Evolutionary conservation across 768 basidiomycete species (phyloP).

Genomic region (Boletus reticulatus): DNA sequence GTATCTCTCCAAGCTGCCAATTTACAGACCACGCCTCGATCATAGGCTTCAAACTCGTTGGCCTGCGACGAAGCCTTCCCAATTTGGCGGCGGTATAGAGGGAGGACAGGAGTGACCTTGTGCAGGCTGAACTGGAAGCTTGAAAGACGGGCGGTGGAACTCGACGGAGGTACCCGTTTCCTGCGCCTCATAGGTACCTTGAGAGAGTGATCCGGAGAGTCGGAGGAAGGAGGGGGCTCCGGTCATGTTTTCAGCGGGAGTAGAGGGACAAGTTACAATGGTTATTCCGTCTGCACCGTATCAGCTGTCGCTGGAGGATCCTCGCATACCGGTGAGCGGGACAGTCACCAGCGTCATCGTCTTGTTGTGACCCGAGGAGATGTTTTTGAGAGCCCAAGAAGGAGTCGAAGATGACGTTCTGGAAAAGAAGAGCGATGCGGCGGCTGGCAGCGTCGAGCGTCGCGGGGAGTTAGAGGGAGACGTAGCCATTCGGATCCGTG

Average conservation of each 20-base stretch:
- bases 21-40: conserved; percentile 64
- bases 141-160: conserved; percentile 73
- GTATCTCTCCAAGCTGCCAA: conserved; percentile 77
- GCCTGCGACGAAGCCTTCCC: conserved; percentile 64
- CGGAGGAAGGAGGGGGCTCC: conserved; percentile 25
- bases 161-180: conserved; percentile 45
- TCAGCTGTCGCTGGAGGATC: too few relatives aligned
- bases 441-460: conserved; percentile 65
- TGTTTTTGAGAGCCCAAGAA: conserved; percentile 30
- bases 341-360: conserved; percentile 14
- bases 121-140: conserved; percentile 74
- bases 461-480: conserved; percentile 40
- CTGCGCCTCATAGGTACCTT: conserved; percentile 40
- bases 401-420: conserved; percentile 68
- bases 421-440: conserved; percentile 66
- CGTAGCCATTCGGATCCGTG: conserved; percentile 33
- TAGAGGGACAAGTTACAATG: conserved; percentile 58
- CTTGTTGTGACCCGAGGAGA: conserved; percentile 14
- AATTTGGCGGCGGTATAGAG: conserved; percentile 31
- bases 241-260: conserved; percentile 27
- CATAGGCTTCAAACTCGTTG: conserved; percentile 72
- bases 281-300: conserved; percentile 43
- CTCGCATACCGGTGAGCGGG: not conserved
- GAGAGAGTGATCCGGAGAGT: conserved; percentile 26
- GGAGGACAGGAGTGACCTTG: conserved; percentile 48